phyloP scores from a whole-genome alignment of 2,329 filamentous ascomycete species.

The Beauveria sp. region DNA sequence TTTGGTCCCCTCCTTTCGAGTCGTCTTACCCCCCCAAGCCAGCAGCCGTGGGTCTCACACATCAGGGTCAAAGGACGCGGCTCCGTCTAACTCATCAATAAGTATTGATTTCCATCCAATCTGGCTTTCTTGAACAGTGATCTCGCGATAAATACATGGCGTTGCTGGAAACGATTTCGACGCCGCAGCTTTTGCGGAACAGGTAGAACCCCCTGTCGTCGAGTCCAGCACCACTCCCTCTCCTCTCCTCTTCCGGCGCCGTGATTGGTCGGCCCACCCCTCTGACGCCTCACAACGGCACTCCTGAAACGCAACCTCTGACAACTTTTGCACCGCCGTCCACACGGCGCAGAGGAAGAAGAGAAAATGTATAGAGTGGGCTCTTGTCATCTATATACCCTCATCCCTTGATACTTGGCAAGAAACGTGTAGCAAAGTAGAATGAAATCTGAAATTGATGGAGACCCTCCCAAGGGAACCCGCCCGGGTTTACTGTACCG shows the following conservation, averaged over 20 bases:
- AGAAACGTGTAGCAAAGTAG: background rate
- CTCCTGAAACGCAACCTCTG: slow-evolving; percentile 8
- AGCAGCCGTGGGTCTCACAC: too few species aligned
- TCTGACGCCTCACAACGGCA: background rate
- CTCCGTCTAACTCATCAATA: too few species aligned
- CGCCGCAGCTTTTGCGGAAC: too few species aligned
- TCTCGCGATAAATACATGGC: too few species aligned
- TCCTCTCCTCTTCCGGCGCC: background rate
- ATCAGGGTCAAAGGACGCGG: too few species aligned
- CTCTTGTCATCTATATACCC: background rate
- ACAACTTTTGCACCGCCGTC: background rate
- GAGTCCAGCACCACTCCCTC: background rate
- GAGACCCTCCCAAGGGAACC: background rate
- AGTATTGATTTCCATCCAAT: too few species aligned
- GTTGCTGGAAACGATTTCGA: too few species aligned
- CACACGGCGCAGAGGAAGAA: background rate
- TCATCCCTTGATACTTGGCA: slow-evolving; percentile 3
- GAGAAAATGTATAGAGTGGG: background rate
- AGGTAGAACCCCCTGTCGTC: too few species aligned
- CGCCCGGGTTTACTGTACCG: background rate
- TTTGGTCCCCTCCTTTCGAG: too few species aligned
- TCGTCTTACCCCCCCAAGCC: too few species aligned
- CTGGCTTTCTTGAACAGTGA: too few species aligned
- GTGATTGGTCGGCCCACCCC: background rate
- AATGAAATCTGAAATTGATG: background rate